These are phyloP conservation scores for Nelumbo lutea DNA, from an alignment of 164 flowering plant species.

Conservation along the genomic window DNA sequence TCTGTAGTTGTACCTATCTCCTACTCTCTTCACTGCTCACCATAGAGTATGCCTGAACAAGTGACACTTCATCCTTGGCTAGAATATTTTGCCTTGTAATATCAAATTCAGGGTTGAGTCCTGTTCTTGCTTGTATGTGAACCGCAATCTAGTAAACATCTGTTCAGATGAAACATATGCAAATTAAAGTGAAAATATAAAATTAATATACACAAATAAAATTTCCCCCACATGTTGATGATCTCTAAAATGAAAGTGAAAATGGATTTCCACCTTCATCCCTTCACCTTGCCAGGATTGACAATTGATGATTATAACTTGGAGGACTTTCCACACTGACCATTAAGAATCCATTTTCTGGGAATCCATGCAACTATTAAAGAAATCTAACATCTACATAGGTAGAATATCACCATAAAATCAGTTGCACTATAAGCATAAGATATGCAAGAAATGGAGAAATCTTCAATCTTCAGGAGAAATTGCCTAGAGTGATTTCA, in stretches of 20 bases:
- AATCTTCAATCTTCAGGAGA: no score
- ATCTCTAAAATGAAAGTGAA: neutral
- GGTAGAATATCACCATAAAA: slow-evolving; percentile 4
- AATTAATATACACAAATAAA: neutral
- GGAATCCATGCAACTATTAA: slow-evolving; percentile 90
- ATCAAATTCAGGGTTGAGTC: no score
- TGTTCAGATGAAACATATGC: slow-evolving; percentile 18
- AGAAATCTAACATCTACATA: slow-evolving; percentile 83
- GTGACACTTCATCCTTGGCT: no score
- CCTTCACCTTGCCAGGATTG: slow-evolving; percentile 99
- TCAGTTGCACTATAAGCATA: no score
- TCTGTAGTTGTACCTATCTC: no score
- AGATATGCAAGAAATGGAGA: no score
- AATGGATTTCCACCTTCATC: slow-evolving; percentile 57
- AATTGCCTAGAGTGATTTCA: no score
- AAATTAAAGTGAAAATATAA: neutral
- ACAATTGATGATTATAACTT: slow-evolving; percentile 73
- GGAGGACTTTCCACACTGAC: slow-evolving; percentile 93
- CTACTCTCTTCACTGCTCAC: no score
- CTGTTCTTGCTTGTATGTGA: slow-evolving; percentile 89
- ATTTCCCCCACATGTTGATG: neutral
- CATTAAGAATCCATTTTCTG: slow-evolving; percentile 73
- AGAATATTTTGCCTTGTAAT: no score
- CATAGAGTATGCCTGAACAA: no score
- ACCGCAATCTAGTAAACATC: slow-evolving; percentile 88